These are phyloP conservation scores for Symmetrospora coprosmae DNA, from an alignment of 768 basidiomycete genomes.

Conservation along the genomic window DNA sequence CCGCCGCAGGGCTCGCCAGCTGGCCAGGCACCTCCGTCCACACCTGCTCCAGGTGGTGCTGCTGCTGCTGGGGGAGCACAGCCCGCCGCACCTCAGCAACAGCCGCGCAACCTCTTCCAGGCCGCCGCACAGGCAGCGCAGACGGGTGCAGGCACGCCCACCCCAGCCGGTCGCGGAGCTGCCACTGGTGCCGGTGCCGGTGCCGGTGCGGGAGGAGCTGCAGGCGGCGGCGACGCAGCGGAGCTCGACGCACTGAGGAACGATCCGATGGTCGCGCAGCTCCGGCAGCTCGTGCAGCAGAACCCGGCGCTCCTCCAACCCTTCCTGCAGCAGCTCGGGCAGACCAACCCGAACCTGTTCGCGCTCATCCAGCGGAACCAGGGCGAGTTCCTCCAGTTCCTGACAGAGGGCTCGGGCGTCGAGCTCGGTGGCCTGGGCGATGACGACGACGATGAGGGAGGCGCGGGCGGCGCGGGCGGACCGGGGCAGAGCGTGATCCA, in stretches of 20 bases:
- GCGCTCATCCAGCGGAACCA: slow-evolving; percentile 54
- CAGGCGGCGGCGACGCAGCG: slow-evolving; percentile 38
- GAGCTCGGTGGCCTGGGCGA: slow-evolving; percentile 36
- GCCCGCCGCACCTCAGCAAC: slow-evolving; percentile 26
- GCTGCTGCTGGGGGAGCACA: slow-evolving; percentile 36
- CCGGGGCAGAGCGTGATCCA: slow-evolving; percentile 49
- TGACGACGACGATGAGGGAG: slow-evolving; percentile 37
- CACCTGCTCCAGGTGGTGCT: slow-evolving; percentile 38
- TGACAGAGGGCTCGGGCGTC: slow-evolving; percentile 41
- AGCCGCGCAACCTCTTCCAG: slow-evolving; percentile 75
- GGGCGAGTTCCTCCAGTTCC: slow-evolving; percentile 50
- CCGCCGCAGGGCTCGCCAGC: slow-evolving; percentile 36
- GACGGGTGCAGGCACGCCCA: slow-evolving; percentile 29
- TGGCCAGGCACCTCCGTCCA: slow-evolving; percentile 33
- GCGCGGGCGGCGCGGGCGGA: slow-evolving; percentile 34
- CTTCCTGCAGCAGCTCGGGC: slow-evolving; percentile 65
- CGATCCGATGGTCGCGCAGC: slow-evolving; percentile 53
- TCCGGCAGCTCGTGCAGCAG: slow-evolving; percentile 56
- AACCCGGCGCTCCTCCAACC: slow-evolving; percentile 70
- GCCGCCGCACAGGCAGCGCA: slow-evolving; percentile 36
- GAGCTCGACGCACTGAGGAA: slow-evolving; percentile 43
- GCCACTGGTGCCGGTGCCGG: slow-evolving; percentile 39
- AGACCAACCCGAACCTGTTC: slow-evolving; percentile 59
- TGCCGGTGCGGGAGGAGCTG: slow-evolving; percentile 35
- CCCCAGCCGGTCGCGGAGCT: slow-evolving; percentile 33